Base-by-base conservation (phyloP, 768 basidiomycete genomes). In the Macrocybe gigantea region DNA sequence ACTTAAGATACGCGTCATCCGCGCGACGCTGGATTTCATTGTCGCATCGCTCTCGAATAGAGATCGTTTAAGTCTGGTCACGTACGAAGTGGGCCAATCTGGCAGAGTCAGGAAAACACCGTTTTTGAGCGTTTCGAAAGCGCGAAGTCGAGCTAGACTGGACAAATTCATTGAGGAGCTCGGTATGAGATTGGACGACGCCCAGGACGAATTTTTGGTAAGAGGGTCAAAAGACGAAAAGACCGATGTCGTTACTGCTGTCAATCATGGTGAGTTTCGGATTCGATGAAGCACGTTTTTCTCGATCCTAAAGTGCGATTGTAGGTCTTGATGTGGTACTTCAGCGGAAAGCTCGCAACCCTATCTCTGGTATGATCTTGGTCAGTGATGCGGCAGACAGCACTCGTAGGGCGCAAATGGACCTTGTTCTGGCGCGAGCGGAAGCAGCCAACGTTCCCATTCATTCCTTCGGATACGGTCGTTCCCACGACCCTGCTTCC, bases 401-500 rank as follows among this genome's bases (percentile, higher is more conserved):
- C 58, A 93, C 93, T 11, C 80, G 93, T 45, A 83, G 93, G 11
- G 92, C 92, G 15, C 94, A 97, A 65, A 98, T 99, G 93, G 96
- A 99, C 63, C 78, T 99, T 11, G 94, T 97, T 11, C 86, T 97
- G 41, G 94, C 95, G 38, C 86, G 96, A 34, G 88, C 93, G 1
- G 96, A 99, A 60, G 95, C 96, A 9, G 96, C 91, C 31, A 93
- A 93, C 62, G 83, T 96, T 22, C 94, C 96, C 4, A 96, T 99
- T 47, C 95, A 99, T 64, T 88, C 94, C 3, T 87, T 99, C 55
- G 96, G 96, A 44, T 99, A 95, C 59, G 95, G 94, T 29, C 88
- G 91, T 50, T 89, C 92, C 11, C 96, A 98, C 61, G 96, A 98
- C 64, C 96, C 96, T 12, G 92, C 92, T 10, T 95, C 93, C 6